Percentiles rank a stretch among this genome's conserved stretches.
These are phyloP conservation scores for Wilcoxina mikolae DNA, from an alignment of 495 filamentous ascomycete genomes.

Conservation along the genomic window DNA sequence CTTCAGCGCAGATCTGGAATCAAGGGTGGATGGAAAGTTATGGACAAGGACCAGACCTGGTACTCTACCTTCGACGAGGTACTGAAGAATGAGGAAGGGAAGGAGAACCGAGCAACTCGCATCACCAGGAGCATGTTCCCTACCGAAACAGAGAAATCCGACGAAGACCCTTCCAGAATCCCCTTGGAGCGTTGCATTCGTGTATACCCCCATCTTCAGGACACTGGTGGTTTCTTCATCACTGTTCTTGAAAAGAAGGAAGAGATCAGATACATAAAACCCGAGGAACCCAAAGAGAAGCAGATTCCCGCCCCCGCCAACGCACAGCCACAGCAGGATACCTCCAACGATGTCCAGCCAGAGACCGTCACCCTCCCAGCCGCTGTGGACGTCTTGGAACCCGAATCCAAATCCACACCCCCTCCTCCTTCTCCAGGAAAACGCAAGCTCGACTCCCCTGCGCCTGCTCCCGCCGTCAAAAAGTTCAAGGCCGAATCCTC, in stretches of 20 bases:
- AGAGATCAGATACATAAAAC: slow-evolving; percentile 62
- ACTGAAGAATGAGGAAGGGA: slow-evolving; percentile 9
- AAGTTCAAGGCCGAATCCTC: slow-evolving; percentile 28
- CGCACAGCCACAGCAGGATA: slow-evolving; percentile 34
- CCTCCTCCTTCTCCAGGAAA: slow-evolving; percentile 30
- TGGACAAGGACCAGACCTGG: slow-evolving; percentile 62
- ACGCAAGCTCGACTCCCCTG: slow-evolving; percentile 26
- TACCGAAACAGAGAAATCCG: slow-evolving; percentile 32
- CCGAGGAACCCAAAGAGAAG: slow-evolving; percentile 38
- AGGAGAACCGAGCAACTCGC: slow-evolving; percentile 39
- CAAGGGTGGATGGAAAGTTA: slow-evolving; percentile 60
- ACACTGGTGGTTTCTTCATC: slow-evolving; percentile 96
- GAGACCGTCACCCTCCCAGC: slow-evolving; percentile 18
- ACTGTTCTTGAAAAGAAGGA: slow-evolving; percentile 77
- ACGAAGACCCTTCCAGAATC: slow-evolving; percentile 41
- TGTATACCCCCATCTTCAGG: slow-evolving; percentile 85
- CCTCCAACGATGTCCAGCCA: slow-evolving; percentile 5
- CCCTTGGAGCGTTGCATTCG: slow-evolving; percentile 81
- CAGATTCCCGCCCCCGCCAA: slow-evolving; percentile 35
- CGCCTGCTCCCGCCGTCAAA: slow-evolving; percentile 28
- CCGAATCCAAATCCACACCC: slow-evolving; percentile 26
- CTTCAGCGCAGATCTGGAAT: slow-evolving; percentile 63
- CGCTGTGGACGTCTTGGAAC: slow-evolving; percentile 26
- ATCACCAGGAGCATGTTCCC: slow-evolving; percentile 75
- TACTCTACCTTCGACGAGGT: slow-evolving; percentile 69